Evolutionary conservation across 2,329 filamentous ascomycete genomes (phyloP).

Genomic region (Ceratocystis destructans): DNA sequence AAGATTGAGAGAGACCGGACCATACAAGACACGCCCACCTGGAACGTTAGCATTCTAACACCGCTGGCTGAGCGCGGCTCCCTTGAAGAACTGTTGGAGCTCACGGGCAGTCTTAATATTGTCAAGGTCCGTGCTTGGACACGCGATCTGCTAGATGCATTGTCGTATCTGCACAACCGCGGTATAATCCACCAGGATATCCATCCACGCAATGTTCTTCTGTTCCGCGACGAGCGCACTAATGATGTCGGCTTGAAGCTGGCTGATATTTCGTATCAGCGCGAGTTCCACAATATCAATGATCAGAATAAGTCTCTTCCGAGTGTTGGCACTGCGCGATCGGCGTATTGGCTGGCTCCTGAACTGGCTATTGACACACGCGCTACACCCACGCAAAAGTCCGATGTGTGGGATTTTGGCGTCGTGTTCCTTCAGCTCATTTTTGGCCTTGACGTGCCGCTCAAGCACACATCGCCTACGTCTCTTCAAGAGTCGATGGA

Average conservation of each 20-base stretch:
- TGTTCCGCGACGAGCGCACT: conserved; percentile 50
- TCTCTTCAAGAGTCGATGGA: conserved; percentile 56
- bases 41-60: conserved; percentile 62
- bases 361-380: conserved; percentile 54
- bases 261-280: conserved; percentile 58
- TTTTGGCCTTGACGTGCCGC: conserved; percentile 64
- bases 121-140: conserved; percentile 76
- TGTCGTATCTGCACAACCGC: conserved; percentile 75
- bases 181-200: conserved; percentile 75
- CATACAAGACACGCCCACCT: conserved; percentile 32
- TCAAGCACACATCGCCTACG: conserved; percentile 66
- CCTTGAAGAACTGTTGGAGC: conserved; percentile 65
- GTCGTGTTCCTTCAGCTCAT: conserved; percentile 88
- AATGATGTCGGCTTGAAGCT: conserved; percentile 62
- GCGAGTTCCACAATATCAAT: conserved; percentile 49
- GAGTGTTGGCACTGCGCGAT: conserved; percentile 49
- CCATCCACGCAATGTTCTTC: conserved; percentile 63
- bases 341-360: conserved; percentile 70
- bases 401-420: conserved; percentile 91
- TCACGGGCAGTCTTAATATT: conserved; percentile 59
- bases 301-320: conserved; percentile 40
- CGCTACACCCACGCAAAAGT: conserved; percentile 56
- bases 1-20: conserved; percentile 50
- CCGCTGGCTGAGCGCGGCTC: conserved; percentile 73
- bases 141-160: conserved; percentile 75